Conservation (phyloP, 257 asterid species). For the Prunella vulgaris region DNA sequence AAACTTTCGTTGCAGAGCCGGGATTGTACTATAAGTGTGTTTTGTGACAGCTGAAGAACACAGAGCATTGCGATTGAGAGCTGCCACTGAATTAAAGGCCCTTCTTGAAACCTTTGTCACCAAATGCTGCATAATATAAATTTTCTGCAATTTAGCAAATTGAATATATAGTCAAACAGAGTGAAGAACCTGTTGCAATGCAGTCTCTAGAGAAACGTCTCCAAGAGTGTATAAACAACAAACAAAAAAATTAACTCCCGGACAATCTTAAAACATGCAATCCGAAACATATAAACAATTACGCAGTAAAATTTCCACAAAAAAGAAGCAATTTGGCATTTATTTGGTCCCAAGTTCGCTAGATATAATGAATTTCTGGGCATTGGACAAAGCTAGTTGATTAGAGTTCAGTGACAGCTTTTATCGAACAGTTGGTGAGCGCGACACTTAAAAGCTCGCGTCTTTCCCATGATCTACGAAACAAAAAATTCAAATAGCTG, state of each 20-base stretch:
- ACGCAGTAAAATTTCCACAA: not conserved
- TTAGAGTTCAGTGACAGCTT: constrained; percentile 18
- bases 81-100: constrained; percentile 26
- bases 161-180: constrained; percentile 12
- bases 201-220: not conserved
- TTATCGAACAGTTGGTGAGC: constrained; percentile 32
- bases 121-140: constrained; percentile 34
- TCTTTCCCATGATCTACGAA: not conserved
- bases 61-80: constrained; percentile 20
- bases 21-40: constrained; percentile 19
- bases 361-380: not conserved
- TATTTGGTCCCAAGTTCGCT: not conserved
- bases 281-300: not conserved
- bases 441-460: not conserved
- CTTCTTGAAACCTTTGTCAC: constrained; percentile 38
- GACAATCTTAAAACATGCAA: not conserved
- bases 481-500: not conserved
- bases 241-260: not conserved
- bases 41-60: constrained; percentile 27
- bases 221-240: not conserved
- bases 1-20: constrained; percentile 27
- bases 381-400: constrained; percentile 1
- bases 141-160: constrained; percentile 34
- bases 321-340: constrained; percentile 3
- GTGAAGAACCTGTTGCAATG: not conserved